These are phyloP conservation scores for Amanita pseudoporphyria DNA, from an alignment of 768 basidiomycete species.

Conservation along the genomic window DNA sequence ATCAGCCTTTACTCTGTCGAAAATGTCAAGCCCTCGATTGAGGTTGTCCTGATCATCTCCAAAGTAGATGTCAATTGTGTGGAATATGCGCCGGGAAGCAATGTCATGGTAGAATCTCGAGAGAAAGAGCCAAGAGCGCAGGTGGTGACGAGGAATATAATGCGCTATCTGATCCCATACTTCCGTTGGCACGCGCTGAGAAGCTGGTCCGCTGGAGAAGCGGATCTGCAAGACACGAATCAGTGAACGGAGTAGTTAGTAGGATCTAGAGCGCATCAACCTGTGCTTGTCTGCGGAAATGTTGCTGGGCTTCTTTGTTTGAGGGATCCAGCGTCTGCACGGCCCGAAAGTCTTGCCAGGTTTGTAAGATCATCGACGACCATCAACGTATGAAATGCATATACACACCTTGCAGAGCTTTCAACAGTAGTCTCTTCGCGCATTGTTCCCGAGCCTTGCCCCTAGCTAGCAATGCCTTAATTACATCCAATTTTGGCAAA, in stretches of 20 bases:
- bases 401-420: conserved; percentile 49
- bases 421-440: conserved; percentile 43
- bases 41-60: conserved; percentile 54
- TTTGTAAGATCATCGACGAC: background rate
- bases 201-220: conserved; percentile 45
- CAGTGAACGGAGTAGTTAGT: background rate
- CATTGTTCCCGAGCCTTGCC: conserved; percentile 48
- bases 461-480: conserved; percentile 46
- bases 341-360: conserved; percentile 42
- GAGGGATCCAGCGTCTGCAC: conserved; percentile 50
- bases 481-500: conserved; percentile 38
- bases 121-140: conserved; percentile 61
- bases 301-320: conserved; percentile 32
- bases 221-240: conserved; percentile 30
- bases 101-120: conserved; percentile 58
- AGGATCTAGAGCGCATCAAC: conserved; percentile 17
- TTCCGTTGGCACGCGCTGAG: conserved; percentile 52
- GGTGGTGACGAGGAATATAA: conserved; percentile 53
- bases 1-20: conserved; percentile 57
- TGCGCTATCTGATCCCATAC: conserved; percentile 60
- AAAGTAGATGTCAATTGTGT: conserved; percentile 58
- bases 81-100: conserved; percentile 55
- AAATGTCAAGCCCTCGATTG: conserved; percentile 54
- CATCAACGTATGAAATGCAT: background rate
- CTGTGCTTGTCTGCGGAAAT: conserved; percentile 37